Percentiles rank a stretch among this genome's conserved stretches.
These are phyloP conservation scores for Ganoderma boninense DNA, from an alignment of 1,284 basidiomycete species.

Conservation along the genomic window DNA sequence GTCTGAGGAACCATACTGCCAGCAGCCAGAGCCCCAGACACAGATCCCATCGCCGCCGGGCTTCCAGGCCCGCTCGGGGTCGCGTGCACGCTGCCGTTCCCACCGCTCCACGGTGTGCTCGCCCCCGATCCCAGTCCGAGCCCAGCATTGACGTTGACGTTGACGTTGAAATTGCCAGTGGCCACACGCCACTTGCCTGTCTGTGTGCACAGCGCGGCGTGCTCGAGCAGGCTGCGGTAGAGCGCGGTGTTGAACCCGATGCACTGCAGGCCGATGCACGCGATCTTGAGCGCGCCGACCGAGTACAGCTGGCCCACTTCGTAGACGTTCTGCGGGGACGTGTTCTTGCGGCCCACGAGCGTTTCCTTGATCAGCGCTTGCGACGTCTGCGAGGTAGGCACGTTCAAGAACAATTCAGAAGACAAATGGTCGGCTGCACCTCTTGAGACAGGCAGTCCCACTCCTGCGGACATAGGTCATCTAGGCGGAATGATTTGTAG, in stretches of 20 bases:
- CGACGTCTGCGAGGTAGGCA: slow-evolving; percentile 55
- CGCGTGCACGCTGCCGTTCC: not conserved
- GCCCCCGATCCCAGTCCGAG: not conserved
- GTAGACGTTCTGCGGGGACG: slow-evolving; percentile 77
- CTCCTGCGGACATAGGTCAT: slow-evolving; percentile 69
- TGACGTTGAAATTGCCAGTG: slow-evolving; percentile 6
- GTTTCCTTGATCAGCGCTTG: slow-evolving; percentile 76
- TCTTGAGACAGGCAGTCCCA: slow-evolving; percentile 72
- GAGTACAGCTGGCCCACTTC: slow-evolving; percentile 75
- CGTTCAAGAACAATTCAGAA: not conserved
- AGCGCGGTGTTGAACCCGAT: slow-evolving; percentile 70
- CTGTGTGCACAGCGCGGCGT: slow-evolving; percentile 59
- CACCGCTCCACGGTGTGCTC: slow-evolving; percentile 1
- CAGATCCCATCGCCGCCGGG: not conserved
- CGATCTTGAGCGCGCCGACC: slow-evolving; percentile 73
- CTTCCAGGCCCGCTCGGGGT: not conserved
- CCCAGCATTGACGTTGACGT: too few species aligned
- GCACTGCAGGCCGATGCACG: slow-evolving; percentile 77
- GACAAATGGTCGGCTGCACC: slow-evolving; percentile 47
- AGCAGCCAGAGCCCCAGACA: not conserved
- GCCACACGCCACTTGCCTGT: slow-evolving; percentile 41
- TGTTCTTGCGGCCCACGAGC: slow-evolving; percentile 71
- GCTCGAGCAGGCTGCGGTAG: slow-evolving; percentile 70
- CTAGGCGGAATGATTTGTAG: slow-evolving; percentile 70
- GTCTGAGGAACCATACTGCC: not conserved